Base-by-base conservation (phyloP, 202 grass and related monocot species). In the Cymbopogon flexuosus region DNA sequence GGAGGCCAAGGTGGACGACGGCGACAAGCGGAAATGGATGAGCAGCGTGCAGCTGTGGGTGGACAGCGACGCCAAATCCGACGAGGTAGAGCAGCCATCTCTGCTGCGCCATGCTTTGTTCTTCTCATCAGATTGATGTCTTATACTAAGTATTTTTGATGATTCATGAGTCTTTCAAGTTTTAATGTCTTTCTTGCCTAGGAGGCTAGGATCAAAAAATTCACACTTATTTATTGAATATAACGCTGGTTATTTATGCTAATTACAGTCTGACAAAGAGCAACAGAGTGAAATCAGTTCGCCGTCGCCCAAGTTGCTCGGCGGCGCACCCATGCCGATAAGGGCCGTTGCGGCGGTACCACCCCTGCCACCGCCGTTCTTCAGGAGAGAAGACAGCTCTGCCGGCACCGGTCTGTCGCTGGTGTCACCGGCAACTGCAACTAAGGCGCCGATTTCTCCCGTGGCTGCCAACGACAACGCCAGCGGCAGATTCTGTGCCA, bases 41-140 rank as follows among this genome's bases (percentile, higher is more conserved):
- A 96, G 92, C 80, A 96, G 90, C 3, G 92, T 89, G 47, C 96
- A 99, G 88, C 79, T 99, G 18, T 99, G 96, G 96, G 84, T 91
- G 14, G 91, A 88, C 72, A 72, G 76, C 61, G 85, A 76, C 54
- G 58, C 88, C 79, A 72, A 81, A 84, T 62, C 51, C 0, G 51
- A 56, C 5, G 51, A 56, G 51, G 51, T 56, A 56, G 2, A 56
- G 18, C 49, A 54, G 4, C 13, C 18, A 52, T 6, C 46, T 18
- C 15, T 51, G 46, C 12, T n/a, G n/a, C n/a, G n/a, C n/a, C n/a
- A n/a, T n/a, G 41, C 10, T 5, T 3, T 45, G 3, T 43, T 43
- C 0, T 6, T 54, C 14, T 19, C 49, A n/a, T 54, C 49, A 54
- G 16, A 54, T 52, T 52, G 16, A 1, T 52, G 15, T n/a, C 5